Base-by-base conservation (phyloP, 768 basidiomycete genomes). In the Pulveroboletus ravenelii region DNA sequence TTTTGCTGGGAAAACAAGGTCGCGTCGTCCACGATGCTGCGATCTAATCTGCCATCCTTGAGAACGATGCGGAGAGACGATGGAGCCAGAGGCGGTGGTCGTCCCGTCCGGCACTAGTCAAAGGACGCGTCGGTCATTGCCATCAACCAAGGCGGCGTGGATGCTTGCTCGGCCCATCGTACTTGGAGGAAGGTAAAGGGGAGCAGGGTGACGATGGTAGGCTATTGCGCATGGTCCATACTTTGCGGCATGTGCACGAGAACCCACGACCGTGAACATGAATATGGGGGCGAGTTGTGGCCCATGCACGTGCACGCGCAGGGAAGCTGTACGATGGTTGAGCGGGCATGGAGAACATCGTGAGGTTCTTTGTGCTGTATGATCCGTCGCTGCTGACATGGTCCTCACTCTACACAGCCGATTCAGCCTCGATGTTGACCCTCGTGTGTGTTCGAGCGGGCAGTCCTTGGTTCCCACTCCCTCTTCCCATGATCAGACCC, bases 41-140 rank as follows among this genome's bases (percentile, higher is more conserved):
- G 47, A 75, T 72, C 59, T 75, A 71, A 25, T 68, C 64, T 4
- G 73, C 71, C 58, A 75, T 71, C 23, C 68, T 62, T 12, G 65
- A 61, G 41, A 75, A 71, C 25, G 73, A 73, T 17, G 67, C 53
- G 0, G 72, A 69, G 31, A 75, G 60, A 10, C 63, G 63, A 47
- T 65, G 61, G 1, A 63, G 61, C 72, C 70, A 72, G 41, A 63
- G 51, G 0, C 60, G 54, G 25, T 2, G 25, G 25, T 27, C 25
- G 25, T 27, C 6, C 25, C 25, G 25, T 6, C 20, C 20, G 20
- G 20, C 20, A 23, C 20, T 23, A 4, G 20, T 23, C 20, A 23
- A 23, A 23, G 20, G 20, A 23, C 20, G 20, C 20, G 20, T 23
- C 20, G 20, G 4, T 23, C 20, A 23, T 27, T 6, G 25, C 5